Base-by-base conservation (phyloP, 2,329 filamentous ascomycete species). In the Fulvia fulva region DNA sequence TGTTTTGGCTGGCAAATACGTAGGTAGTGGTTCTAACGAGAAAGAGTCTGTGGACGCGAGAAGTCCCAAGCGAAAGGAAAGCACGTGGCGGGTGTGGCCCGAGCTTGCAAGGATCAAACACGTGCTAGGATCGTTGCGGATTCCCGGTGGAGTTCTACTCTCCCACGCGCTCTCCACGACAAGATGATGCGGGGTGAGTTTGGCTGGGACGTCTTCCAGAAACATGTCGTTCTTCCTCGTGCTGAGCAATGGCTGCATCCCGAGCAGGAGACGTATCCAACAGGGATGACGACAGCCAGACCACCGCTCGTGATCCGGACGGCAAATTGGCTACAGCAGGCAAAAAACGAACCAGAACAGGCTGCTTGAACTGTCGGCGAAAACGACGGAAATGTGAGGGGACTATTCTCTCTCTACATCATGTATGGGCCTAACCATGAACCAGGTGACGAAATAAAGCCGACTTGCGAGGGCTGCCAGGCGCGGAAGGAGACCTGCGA, bases 351-450 rank as follows among this genome's bases (percentile, higher is more conserved):
- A 71, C 69, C 14, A 62, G 70, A 44, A 72, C 68, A 19, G 70
- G 70, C 21, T 73, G 70, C 61, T 50, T 73, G 60, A 73, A 71
- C 46, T 73, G 70, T 57, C 66, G 70, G 22, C 61, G 67, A 22
- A 69, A 71, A 52, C 65, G 70, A 30, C 64, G 69, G 53, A 71
- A 73, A 59, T 71, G 69, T 68, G 60, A 44, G 63, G n/a, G n/a
- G 21, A 7, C 14, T 41, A 44, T 47, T 50, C 4, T 16, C 9
- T 9, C 41, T 41, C 19, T 28, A 25, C 52, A 37, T 30, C 34
- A n/a, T 47, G 25, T 23, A 26, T 14, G 2, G 6, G 41, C 23
- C 19, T 34, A 41, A 52, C 41, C 3, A 34, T 26, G 21, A 21
- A 22, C 12, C 23, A 68, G 67, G 69, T 50, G 69, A 71, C 45